Percentiles rank a stretch among this genome's conserved stretches.
Conservation (phyloP, 192 early-diverging fungal genomes). For the Coemansia sp. region DNA sequence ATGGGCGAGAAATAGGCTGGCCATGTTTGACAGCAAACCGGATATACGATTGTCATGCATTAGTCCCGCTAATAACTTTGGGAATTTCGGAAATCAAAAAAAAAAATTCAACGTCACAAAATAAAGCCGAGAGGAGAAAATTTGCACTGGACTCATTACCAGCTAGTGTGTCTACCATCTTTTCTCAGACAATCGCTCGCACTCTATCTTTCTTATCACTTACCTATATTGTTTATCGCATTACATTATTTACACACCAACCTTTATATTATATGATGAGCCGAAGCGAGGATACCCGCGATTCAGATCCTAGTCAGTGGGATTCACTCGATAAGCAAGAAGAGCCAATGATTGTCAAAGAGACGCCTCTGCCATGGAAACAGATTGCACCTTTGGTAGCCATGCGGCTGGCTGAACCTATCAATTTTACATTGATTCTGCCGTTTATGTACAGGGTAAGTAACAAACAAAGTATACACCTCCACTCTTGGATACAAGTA, state of each 20-base stretch:
- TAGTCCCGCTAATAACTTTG: not conserved
- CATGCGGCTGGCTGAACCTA: conserved; percentile 65
- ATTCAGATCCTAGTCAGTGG: not conserved
- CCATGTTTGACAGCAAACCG: not conserved
- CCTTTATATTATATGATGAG: not conserved
- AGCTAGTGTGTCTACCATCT: not conserved
- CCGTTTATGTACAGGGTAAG: conserved; percentile 45
- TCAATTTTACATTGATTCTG: conserved; percentile 75
- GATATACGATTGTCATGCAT: not conserved
- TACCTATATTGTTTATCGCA: not conserved
- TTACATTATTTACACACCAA: not conserved
- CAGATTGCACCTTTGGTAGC: conserved; percentile 34
- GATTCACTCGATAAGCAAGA: not conserved
- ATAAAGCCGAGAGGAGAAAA: not conserved
- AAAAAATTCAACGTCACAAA: conserved; percentile 10
- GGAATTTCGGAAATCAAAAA: not conserved
- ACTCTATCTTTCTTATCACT: not conserved
- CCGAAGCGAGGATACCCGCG: not conserved
- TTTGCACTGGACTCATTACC: not conserved
- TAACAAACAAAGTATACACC: too few species aligned
- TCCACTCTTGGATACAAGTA: not conserved
- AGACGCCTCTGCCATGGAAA: conserved; percentile 53
- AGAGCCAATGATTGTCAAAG: conserved; percentile 13
- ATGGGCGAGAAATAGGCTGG: not conserved
- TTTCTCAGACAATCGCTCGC: not conserved